A percentile compares a stretch with the other conserved stretches of the same genome.
These are phyloP conservation scores for Sarocladiaceae sp. DNA, from an alignment of 2,329 filamentous ascomycete genomes.

Conservation along the genomic window DNA sequence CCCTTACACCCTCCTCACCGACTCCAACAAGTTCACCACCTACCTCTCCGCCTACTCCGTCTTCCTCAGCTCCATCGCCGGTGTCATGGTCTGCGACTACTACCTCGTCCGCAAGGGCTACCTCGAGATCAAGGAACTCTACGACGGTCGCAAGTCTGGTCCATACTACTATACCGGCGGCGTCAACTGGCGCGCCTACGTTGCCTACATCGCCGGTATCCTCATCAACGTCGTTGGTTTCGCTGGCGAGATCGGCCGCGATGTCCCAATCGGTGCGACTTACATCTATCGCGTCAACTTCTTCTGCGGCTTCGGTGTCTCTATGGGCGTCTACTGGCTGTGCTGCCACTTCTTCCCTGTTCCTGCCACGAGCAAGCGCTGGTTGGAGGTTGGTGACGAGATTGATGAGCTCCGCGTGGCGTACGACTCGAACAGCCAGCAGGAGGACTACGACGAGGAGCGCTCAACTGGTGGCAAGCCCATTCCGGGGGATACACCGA, in stretches of 20 bases:
- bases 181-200: slow-evolving; percentile 77
- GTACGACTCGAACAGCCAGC: slow-evolving; percentile 33
- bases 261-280: slow-evolving; percentile 69
- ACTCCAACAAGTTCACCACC: slow-evolving; percentile 78
- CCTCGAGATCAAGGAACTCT: slow-evolving; percentile 70
- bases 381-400: slow-evolving; percentile 69
- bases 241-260: slow-evolving; percentile 65
- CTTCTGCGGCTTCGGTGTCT: slow-evolving; percentile 75
- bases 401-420: slow-evolving; percentile 47
- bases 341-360: slow-evolving; percentile 66
- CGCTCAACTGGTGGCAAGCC: slow-evolving; percentile 5
- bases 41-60: slow-evolving; percentile 90
- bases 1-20: slow-evolving; percentile 72
- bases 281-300: slow-evolving; percentile 92
- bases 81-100: slow-evolving; percentile 87
- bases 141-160: slow-evolving; percentile 58
- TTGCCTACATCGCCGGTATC: slow-evolving; percentile 76
- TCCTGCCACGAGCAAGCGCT: slow-evolving; percentile 65
- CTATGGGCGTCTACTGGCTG: slow-evolving; percentile 58
- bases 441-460: slow-evolving; percentile 31
- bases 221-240: slow-evolving; percentile 90
- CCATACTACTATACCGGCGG: slow-evolving; percentile 72
- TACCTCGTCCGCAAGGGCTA: slow-evolving; percentile 80
- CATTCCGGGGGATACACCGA: slow-evolving; percentile 6
- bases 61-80: slow-evolving; percentile 87